Evolutionary conservation across 768 basidiomycete genomes (phyloP).

Genomic region (Peribolospora kevripleyi): DNA sequence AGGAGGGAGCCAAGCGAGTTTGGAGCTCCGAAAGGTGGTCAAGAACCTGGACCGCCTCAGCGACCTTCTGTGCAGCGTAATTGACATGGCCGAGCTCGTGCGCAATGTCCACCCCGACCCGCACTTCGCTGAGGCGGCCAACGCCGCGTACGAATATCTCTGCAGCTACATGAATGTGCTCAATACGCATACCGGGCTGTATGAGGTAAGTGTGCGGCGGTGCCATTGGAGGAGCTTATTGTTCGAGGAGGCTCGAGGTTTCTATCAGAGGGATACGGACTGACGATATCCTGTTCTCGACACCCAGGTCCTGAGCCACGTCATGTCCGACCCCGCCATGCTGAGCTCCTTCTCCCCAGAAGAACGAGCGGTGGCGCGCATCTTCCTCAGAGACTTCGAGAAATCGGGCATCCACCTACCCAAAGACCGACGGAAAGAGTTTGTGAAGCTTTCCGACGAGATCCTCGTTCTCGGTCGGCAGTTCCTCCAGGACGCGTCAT

Average conservation of each 20-base stretch:
- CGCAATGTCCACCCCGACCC: constrained; percentile 79
- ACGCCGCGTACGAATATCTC: constrained; percentile 65
- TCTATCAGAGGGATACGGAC: not conserved
- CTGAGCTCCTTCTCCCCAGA: constrained; percentile 43
- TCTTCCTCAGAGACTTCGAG: constrained; percentile 91
- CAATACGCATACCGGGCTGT: constrained; percentile 77
- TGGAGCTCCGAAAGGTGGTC: constrained; percentile 54
- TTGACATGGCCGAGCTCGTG: constrained; percentile 82
- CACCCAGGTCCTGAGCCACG: constrained; percentile 39
- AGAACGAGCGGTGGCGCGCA: constrained; percentile 55
- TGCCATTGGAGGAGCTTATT: constrained; percentile 4
- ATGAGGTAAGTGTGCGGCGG: constrained; percentile 36
- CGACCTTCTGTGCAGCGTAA: constrained; percentile 84
- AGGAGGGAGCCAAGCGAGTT: constrained; percentile 31
- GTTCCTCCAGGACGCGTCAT: constrained; percentile 42
- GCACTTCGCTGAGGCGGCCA: constrained; percentile 57
- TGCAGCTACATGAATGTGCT: constrained; percentile 96
- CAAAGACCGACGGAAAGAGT: constrained; percentile 45
- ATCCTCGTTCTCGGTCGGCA: constrained; percentile 66
- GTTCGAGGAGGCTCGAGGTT: not conserved
- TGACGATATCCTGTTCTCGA: not conserved
- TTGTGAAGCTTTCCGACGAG: constrained; percentile 71
- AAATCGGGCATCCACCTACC: constrained; percentile 86
- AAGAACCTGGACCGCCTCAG: constrained; percentile 93
- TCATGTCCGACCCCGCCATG: constrained; percentile 42